Conservation (phyloP, 1,284 basidiomycete species). For the Thecaphora frezii region DNA sequence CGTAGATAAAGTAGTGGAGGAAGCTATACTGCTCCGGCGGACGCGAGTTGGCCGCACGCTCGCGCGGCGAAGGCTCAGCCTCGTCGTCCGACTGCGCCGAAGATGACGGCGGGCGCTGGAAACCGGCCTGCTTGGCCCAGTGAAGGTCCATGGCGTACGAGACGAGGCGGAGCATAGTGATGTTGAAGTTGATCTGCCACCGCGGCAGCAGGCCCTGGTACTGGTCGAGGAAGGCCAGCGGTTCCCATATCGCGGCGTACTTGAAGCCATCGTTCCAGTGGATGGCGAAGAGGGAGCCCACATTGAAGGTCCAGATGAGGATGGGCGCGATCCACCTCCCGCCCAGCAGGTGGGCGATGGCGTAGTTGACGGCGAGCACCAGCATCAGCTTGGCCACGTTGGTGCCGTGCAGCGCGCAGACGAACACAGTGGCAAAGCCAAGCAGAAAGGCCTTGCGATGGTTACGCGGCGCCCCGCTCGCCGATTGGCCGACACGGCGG, state of each 20-base stretch:
- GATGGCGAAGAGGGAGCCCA: slow-evolving; percentile 73
- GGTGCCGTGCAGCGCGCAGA: slow-evolving; percentile 81
- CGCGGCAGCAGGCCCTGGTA: slow-evolving; percentile 73
- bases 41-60: slow-evolving; percentile 26
- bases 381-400: slow-evolving; percentile 76
- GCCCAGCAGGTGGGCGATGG: slow-evolving; percentile 61
- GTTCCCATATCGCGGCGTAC: slow-evolving; percentile 67
- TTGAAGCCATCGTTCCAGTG: slow-evolving; percentile 77
- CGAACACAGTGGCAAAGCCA: slow-evolving; percentile 69
- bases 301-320: slow-evolving; percentile 77
- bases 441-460: slow-evolving; percentile 59
- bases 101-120: slow-evolving; percentile 50
- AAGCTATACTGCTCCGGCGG: slow-evolving; percentile 65
- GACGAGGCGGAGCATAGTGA: slow-evolving; percentile 90
- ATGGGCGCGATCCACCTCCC: slow-evolving; percentile 61
- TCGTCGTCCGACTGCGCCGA: slow-evolving; percentile 10
- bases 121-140: slow-evolving; percentile 67
- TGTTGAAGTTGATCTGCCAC: slow-evolving; percentile 94
- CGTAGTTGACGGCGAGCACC: slow-evolving; percentile 74
- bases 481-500: neutral
- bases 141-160: slow-evolving; percentile 90
- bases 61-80: slow-evolving; percentile 16
- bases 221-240: slow-evolving; percentile 70
- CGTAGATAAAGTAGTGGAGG: slow-evolving; percentile 71
- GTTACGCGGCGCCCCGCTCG: neutral